These are phyloP conservation scores for Globisporangium paroecandrum DNA, from an alignment of 352 stramenopile genomes.

Conservation along the genomic window DNA sequence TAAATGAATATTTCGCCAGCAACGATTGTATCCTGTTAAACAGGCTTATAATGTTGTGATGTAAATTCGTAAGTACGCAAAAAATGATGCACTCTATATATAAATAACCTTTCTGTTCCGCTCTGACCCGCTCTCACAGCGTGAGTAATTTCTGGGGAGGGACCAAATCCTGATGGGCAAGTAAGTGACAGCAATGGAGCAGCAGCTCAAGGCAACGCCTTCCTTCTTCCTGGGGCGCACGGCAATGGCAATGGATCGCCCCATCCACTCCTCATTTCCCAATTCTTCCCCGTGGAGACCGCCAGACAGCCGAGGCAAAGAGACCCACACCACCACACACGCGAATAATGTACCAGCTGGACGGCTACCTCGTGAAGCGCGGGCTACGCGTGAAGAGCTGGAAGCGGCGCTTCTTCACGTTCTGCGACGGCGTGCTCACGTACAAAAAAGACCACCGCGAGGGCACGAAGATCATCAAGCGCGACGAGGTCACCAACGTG, in stretches of 20 bases:
- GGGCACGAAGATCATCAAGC: constrained; percentile 36
- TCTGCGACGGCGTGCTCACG: constrained; percentile 55
- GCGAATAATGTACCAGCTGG: constrained; percentile 20
- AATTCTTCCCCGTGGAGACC: neutral
- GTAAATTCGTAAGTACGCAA: neutral
- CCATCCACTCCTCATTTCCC: neutral
- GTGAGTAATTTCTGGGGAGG: constrained; percentile 11
- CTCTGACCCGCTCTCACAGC: neutral
- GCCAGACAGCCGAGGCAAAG: neutral
- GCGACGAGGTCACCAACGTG: constrained; percentile 59
- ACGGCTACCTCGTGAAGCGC: constrained; percentile 59
- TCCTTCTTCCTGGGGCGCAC: neutral
- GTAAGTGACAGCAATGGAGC: neutral
- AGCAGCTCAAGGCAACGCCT: too few relatives aligned
- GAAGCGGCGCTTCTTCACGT: constrained; percentile 66
- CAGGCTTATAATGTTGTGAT: neutral
- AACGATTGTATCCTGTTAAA: neutral
- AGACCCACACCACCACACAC: neutral
- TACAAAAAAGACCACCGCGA: constrained; percentile 56
- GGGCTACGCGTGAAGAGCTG: constrained; percentile 64
- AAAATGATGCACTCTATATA: neutral
- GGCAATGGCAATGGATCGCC: neutral
- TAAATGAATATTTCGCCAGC: neutral
- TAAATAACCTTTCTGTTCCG: neutral
- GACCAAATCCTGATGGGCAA: constrained; percentile 11